A percentile compares a stretch with the other conserved stretches of the same genome.
These are phyloP conservation scores for Luffa aegyptiaca DNA, from an alignment of 306 rosid species.

Conservation along the genomic window DNA sequence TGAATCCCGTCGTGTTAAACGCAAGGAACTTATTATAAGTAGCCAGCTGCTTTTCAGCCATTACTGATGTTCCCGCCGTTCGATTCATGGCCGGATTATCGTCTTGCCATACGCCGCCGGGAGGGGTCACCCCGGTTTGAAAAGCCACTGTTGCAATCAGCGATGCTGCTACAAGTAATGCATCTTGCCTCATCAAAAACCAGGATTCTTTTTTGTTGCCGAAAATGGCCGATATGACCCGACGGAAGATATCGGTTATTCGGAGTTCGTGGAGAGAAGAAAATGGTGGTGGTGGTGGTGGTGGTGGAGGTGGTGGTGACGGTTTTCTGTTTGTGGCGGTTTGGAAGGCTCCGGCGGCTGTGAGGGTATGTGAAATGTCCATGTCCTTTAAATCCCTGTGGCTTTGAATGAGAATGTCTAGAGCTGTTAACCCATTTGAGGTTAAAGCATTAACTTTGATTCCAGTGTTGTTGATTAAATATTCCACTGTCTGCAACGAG, in stretches of 20 bases:
- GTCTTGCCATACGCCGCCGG: constrained; percentile 28
- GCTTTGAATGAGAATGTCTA: constrained; percentile 15
- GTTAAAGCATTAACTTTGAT: constrained; percentile 18
- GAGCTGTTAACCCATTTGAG: constrained; percentile 14
- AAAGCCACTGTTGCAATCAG: constrained; percentile 27
- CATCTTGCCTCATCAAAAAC: too few species aligned
- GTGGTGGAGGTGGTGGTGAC: background rate
- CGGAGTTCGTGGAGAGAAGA: too few species aligned
- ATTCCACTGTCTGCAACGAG: constrained; percentile 9
- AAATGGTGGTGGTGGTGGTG: too few species aligned
- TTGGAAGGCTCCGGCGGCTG: background rate
- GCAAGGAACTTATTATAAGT: background rate
- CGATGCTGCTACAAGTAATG: background rate
- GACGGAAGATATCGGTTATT: too few species aligned
- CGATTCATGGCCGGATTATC: background rate
- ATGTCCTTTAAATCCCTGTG: background rate
- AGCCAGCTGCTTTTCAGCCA: background rate
- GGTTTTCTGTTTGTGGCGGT: too few species aligned
- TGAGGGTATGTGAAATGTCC: background rate
- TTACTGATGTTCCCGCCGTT: background rate
- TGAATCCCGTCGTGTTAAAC: background rate
- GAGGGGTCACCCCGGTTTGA: constrained; percentile 23
- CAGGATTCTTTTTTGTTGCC: too few species aligned
- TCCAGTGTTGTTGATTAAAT: constrained; percentile 5
- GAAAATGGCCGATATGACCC: too few species aligned